Conservation (phyloP, 2,329 filamentous ascomycete species). For the Epicoccum sorghinum region DNA sequence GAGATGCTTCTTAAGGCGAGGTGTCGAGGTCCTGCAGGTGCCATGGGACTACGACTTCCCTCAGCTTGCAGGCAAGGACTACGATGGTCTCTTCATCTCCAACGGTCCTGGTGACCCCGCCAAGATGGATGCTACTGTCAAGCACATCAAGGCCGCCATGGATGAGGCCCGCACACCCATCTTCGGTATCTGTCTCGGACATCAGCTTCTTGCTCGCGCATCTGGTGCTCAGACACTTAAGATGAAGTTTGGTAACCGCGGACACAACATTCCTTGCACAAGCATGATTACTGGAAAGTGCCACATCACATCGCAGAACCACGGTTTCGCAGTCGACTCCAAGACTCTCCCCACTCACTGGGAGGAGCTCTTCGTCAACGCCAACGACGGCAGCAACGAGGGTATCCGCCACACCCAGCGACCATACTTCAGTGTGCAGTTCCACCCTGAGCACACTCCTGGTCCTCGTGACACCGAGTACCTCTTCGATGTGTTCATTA, state of each 20-base stretch:
- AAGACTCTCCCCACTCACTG: constrained; percentile 76
- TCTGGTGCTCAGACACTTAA: constrained; percentile 85
- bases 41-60: constrained; percentile 96
- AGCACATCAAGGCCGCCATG: constrained; percentile 78
- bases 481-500: constrained; percentile 95
- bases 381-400: constrained; percentile 98
- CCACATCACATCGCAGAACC: constrained; percentile 99
- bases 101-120: constrained; percentile 97
- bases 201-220: constrained; percentile 89
- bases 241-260: constrained; percentile 99
- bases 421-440: constrained; percentile 99
- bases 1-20: constrained; percentile 86
- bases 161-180: constrained; percentile 82
- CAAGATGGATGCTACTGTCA: constrained; percentile 78
- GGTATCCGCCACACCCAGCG: constrained; percentile 86
- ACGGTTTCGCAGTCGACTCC: constrained; percentile 92
- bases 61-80: constrained; percentile 75
- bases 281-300: constrained; percentile 95
- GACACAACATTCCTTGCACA: constrained; percentile 97
- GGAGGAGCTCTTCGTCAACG: constrained; percentile 96
- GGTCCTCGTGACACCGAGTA: constrained; percentile 96
- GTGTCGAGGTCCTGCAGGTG: constrained; percentile 91
- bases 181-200: constrained; percentile 95
- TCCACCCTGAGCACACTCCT: constrained; percentile 96
- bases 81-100: constrained; percentile 96